These are phyloP conservation scores for Xerocomus nothofagi DNA, from an alignment of 1,284 basidiomycete species.

Conservation along the genomic window DNA sequence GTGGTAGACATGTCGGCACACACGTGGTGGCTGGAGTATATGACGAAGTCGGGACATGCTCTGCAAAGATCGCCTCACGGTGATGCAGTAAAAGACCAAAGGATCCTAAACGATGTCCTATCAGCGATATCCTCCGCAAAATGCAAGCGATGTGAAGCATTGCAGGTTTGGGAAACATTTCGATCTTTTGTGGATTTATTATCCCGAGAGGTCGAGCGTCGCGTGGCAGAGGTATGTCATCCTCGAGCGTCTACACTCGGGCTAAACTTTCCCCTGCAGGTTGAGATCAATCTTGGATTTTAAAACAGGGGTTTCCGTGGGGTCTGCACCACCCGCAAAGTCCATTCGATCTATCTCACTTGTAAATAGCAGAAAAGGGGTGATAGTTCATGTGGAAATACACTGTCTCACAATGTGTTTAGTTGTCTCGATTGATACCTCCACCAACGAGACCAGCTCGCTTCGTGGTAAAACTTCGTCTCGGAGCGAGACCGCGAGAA, in stretches of 20 bases:
- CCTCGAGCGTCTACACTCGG: background rate
- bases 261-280: background rate
- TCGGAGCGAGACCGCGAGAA: slow-evolving; percentile 33
- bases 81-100: slow-evolving; percentile 3
- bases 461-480: slow-evolving; percentile 42
- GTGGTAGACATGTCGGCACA: background rate
- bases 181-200: slow-evolving; percentile 12
- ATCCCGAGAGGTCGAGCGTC: slow-evolving; percentile 6
- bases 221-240: slow-evolving; percentile 9
- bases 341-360: slow-evolving; percentile 3
- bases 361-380: slow-evolving; percentile 14
- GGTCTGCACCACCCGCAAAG: background rate
- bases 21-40: slow-evolving; percentile 17
- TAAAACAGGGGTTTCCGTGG: background rate
- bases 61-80: slow-evolving; percentile 4
- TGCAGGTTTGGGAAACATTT: background rate
- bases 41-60: slow-evolving; percentile 9
- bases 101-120: background rate
- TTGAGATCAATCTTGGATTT: slow-evolving; percentile 11
- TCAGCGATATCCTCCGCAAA: slow-evolving; percentile 5
- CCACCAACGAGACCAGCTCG: slow-evolving; percentile 42
- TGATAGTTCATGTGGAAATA: slow-evolving; percentile 6
- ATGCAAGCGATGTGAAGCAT: background rate
- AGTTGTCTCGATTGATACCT: slow-evolving; percentile 25
- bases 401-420: slow-evolving; percentile 14